Percentiles rank a stretch among this genome's conserved stretches.
These are phyloP conservation scores for Barbarea vulgaris DNA, from an alignment of 345 rosid genomes.

Conservation along the genomic window DNA sequence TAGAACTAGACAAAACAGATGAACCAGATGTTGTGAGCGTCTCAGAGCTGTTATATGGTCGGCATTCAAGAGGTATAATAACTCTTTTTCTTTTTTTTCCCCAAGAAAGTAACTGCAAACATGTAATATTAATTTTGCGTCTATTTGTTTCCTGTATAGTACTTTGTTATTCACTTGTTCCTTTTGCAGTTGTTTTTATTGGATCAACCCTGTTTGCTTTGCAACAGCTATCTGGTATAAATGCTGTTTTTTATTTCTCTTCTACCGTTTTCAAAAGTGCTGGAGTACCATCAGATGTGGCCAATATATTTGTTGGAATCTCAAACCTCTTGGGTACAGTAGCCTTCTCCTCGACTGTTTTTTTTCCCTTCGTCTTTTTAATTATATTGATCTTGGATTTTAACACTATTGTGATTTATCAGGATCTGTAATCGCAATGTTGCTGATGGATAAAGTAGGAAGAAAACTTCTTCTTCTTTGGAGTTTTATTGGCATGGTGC, in stretches of 20 bases:
- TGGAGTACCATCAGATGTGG: conserved; percentile 82
- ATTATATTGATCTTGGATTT: not conserved
- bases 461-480: conserved; percentile 73
- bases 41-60: conserved; percentile 74
- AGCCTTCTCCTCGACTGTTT: conserved; percentile 19
- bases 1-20: conserved; percentile 73
- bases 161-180: conserved; percentile 71
- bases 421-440: conserved; percentile 91
- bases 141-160: conserved; percentile 38
- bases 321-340: conserved; percentile 73
- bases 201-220: conserved; percentile 99
- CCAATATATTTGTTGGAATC: conserved; percentile 76
- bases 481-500: conserved; percentile 88
- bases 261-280: conserved; percentile 95
- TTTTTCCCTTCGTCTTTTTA: not conserved
- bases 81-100: conserved; percentile 7
- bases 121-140: not conserved
- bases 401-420: conserved; percentile 17
- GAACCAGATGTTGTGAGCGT: conserved; percentile 61
- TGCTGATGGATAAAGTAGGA: conserved; percentile 92
- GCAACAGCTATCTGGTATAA: conserved; percentile 99
- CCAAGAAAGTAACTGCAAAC: conserved; percentile 18
- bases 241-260: conserved; percentile 98
- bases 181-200: conserved; percentile 99
- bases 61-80: conserved; percentile 79